Base-by-base conservation (phyloP, 495 filamentous ascomycete species). In the Chaetomium fimeti region DNA sequence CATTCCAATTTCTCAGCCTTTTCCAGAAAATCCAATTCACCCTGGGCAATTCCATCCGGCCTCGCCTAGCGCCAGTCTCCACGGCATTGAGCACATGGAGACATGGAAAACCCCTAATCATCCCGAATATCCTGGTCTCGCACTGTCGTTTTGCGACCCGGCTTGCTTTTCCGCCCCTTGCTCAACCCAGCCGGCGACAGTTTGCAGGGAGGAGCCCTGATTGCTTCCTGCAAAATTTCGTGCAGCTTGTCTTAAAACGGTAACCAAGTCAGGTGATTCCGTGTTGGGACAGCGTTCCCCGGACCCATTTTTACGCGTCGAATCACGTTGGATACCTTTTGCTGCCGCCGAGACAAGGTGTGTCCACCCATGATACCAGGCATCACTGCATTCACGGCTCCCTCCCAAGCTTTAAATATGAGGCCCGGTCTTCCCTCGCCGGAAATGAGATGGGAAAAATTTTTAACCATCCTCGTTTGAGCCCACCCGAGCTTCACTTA, bases 241-340 rank as follows among this genome's bases (percentile, higher is more conserved):
- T 22, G 29, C 24, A 12, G 27, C 28, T n/a, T 27, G n/a, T 1
- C 65, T 62, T 42, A 36, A 67, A 67, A 57, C 20, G 65, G 25
- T 20, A 68, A 68, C 59, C 32, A 45, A 38, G 55, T 74, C 72
- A 74, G 56, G 67, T 74, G 72, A 71, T 49, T 13, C 25, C 71
- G 72, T 45, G 71, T 52, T 15, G 42, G 13, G 40, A 15, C 40
- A 18, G 2, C 40, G 1, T 62, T 55, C 61, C 68, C 57, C 45
- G 22, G 20, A 57, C 58, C 70, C 69, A 60, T 63, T 61, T 56
- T 71, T 69, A 32, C 52, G 68, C 68, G 70, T 65, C 62, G 61
- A 68, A 67, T 71, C 70, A 69, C 72, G 72, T 60, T 66, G 53
- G 63, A 72, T 67, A 60, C 51, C 53, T 29, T 43, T 40, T 53